Evolutionary conservation across 192 early-diverging fungal genomes (phyloP).

Genomic region (Pilobolus umbonatus): DNA sequence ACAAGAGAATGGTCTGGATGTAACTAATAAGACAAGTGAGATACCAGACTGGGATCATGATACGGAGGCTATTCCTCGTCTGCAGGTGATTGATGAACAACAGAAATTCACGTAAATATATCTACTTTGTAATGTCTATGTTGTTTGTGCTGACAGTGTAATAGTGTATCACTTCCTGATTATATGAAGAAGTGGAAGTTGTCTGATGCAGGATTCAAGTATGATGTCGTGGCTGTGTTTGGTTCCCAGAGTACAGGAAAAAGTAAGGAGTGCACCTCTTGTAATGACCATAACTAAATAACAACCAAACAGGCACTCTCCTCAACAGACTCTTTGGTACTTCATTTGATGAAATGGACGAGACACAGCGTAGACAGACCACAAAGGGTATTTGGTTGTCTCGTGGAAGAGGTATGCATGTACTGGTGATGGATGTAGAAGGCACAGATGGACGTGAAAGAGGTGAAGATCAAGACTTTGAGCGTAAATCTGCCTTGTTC

Average conservation of each 20-base stretch:
- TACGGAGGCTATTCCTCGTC: constrained; percentile 29
- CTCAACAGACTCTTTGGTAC: constrained; percentile 95
- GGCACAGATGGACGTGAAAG: constrained; percentile 98
- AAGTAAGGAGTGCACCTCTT: constrained; percentile 46
- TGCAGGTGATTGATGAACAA: constrained; percentile 77
- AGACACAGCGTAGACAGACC: constrained; percentile 78
- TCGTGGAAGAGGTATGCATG: constrained; percentile 71
- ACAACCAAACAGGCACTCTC: constrained; percentile 65
- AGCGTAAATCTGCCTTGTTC: constrained; percentile 96
- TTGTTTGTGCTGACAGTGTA: not conserved
- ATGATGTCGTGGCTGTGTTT: constrained; percentile 96
- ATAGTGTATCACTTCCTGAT: constrained; percentile 60
- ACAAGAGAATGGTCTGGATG: no score
- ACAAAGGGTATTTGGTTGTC: constrained; percentile 98
- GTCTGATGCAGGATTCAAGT: constrained; percentile 84
- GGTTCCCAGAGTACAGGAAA: constrained; percentile 99
- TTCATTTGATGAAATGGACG: constrained; percentile 94
- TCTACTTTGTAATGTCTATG: no score
- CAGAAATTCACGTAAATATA: constrained; percentile 73
- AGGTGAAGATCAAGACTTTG: constrained; percentile 99
- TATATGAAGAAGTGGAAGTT: constrained; percentile 87
- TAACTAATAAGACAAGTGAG: not conserved
- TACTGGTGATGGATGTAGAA: constrained; percentile 97
- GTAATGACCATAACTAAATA: not conserved
- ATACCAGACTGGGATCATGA: constrained; percentile 23